Conservation (phyloP, 2,329 filamentous ascomycete species). For the Xylaria polymorpha region DNA sequence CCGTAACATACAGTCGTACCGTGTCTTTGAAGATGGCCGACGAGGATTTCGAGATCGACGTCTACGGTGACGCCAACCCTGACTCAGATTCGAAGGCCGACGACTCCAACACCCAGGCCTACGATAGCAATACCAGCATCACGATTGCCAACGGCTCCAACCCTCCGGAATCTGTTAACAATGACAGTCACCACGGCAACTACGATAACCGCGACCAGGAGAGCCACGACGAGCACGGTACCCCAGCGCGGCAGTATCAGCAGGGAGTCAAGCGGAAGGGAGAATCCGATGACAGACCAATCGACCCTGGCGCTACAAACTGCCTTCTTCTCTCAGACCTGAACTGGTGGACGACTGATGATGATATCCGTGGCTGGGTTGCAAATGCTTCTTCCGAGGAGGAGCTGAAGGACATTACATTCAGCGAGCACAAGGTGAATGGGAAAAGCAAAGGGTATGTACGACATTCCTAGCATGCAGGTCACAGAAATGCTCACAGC, state of each 20-base stretch:
- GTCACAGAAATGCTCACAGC: conserved; percentile 22
- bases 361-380: conserved; percentile 90
- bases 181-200: conserved; percentile 55
- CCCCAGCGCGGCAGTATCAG: conserved; percentile 53
- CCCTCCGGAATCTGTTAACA: conserved; percentile 38
- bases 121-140: conserved; percentile 54
- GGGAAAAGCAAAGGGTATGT: conserved; percentile 95
- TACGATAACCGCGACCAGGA: conserved; percentile 54
- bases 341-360: conserved; percentile 97
- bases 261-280: conserved; percentile 72
- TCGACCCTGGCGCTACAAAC: conserved; percentile 70
- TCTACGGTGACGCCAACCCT: conserved; percentile 71
- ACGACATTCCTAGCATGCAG: neutral
- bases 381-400: conserved; percentile 82
- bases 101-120: conserved; percentile 55
- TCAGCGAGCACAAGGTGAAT: conserved; percentile 98
- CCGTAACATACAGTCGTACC: conserved; percentile 47
- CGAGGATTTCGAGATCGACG: conserved; percentile 78
- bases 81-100: conserved; percentile 54
- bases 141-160: conserved; percentile 55
- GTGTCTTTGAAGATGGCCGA: conserved; percentile 67
- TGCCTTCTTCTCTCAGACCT: conserved; percentile 90
- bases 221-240: conserved; percentile 49
- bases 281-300: conserved; percentile 67
- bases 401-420: conserved; percentile 91